Percentiles rank a stretch among this genome's conserved stretches.
These are phyloP conservation scores for Geotrichum europaeum DNA, from an alignment of 1,139 yeast genomes.

Conservation along the genomic window DNA sequence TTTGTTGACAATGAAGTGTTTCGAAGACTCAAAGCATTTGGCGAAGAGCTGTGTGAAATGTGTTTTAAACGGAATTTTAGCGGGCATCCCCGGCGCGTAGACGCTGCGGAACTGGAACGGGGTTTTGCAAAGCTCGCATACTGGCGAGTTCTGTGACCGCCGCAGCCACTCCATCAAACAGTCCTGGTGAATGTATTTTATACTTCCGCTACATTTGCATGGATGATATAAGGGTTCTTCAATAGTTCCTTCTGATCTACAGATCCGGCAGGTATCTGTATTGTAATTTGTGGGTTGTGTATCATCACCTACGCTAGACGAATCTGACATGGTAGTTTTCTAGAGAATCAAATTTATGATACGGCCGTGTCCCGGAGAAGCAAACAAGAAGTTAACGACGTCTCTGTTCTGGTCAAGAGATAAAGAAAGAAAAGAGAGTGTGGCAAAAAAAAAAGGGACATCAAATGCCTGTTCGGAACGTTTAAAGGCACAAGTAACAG, in stretches of 20 bases:
- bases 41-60: background rate
- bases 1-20: background rate
- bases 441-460: background rate
- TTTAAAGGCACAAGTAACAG: background rate
- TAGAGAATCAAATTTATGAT: background rate
- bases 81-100: conserved; percentile 67
- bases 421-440: background rate
- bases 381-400: background rate
- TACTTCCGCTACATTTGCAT: conserved; percentile 90
- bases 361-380: background rate
- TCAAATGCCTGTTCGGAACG: background rate
- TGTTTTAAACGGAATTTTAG: conserved; percentile 22
- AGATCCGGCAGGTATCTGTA: conserved; percentile 70
- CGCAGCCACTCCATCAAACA: conserved; percentile 86
- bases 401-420: background rate
- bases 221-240: conserved; percentile 85
- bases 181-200: conserved; percentile 86
- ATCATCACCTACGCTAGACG: conserved; percentile 2
- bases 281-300: conserved; percentile 1
- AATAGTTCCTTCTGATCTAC: conserved; percentile 82
- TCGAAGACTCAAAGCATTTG: background rate
- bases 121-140: conserved; percentile 86
- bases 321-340: conserved; percentile 4
- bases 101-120: conserved; percentile 67
- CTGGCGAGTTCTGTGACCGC: conserved; percentile 53